Evolutionary conservation across 192 early-diverging fungal species (phyloP).

Genomic region (Linnemannia elongata): DNA sequence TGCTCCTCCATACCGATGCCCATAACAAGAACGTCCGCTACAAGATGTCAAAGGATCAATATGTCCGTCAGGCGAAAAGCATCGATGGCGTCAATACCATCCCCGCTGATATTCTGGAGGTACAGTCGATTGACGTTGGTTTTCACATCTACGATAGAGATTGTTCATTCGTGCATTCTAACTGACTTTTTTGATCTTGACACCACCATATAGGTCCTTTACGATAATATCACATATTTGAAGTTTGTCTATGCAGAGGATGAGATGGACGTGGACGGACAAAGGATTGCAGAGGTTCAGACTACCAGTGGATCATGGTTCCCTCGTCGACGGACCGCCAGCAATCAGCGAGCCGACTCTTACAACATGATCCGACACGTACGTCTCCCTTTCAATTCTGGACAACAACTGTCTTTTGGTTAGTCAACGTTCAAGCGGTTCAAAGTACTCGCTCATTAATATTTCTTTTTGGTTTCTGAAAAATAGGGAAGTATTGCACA

Average conservation of each 20-base stretch:
- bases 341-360: constrained; percentile 46
- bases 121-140: constrained; percentile 22
- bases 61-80: constrained; percentile 75
- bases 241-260: constrained; percentile 70
- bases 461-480: not conserved
- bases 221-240: constrained; percentile 68
- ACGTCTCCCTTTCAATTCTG: not conserved
- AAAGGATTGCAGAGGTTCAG: constrained; percentile 42
- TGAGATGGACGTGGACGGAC: constrained; percentile 61
- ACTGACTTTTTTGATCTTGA: not conserved
- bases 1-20: constrained; percentile 89
- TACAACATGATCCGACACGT: constrained; percentile 61
- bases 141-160: not conserved
- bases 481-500: constrained; percentile 49
- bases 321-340: constrained; percentile 39
- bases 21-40: constrained; percentile 85
- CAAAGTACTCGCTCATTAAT: not conserved
- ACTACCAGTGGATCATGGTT: constrained; percentile 37
- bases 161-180: not conserved
- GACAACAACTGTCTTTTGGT: too few species aligned
- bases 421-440: too few species aligned
- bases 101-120: constrained; percentile 80
- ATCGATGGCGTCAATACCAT: constrained; percentile 77
- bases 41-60: constrained; percentile 88
- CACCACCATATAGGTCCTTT: constrained; percentile 59